A percentile compares a stretch with the other conserved stretches of the same genome.
Conservation (phyloP, 1,284 basidiomycete species). For the Cryptococcus sp. region DNA sequence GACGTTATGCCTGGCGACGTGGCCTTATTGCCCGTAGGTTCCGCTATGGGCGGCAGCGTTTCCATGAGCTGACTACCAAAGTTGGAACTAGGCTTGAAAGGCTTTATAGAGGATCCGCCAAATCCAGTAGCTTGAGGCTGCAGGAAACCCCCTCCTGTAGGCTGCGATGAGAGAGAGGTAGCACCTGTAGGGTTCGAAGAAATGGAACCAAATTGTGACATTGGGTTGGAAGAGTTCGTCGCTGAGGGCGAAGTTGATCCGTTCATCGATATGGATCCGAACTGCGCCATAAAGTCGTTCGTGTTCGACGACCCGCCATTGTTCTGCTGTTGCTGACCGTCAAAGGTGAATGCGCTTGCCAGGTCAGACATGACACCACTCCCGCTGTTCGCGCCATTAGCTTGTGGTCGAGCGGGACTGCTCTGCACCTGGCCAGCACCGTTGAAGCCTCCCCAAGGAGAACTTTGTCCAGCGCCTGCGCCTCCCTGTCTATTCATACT, state of each 20-base stretch:
- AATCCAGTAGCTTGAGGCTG: conserved; percentile 81
- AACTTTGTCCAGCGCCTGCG: background rate
- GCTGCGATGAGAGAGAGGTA: conserved; percentile 18
- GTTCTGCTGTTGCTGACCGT: conserved; percentile 11
- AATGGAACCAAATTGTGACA: conserved; percentile 24
- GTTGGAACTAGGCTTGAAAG: conserved; percentile 86
- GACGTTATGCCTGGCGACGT: background rate
- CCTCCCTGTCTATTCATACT: conserved; percentile 10
- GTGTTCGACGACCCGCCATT: background rate
- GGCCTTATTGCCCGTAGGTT: conserved; percentile 17
- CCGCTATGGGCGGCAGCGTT: conserved; percentile 63
- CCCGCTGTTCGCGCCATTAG: conserved; percentile 1
- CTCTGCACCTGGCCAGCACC: conserved; percentile 1
- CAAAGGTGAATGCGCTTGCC: conserved; percentile 46
- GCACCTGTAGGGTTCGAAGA: conserved; percentile 15
- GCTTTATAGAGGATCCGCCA: conserved; percentile 65
- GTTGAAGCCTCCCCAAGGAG: background rate
- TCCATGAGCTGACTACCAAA: conserved; percentile 82
- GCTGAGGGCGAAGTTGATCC: conserved; percentile 9
- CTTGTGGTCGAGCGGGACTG: conserved; percentile 8
- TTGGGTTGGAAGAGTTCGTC: conserved; percentile 3
- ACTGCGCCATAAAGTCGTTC: conserved; percentile 39
- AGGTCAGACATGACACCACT: conserved; percentile 43
- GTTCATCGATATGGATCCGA: conserved; percentile 16
- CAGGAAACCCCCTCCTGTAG: conserved; percentile 50